Evolutionary conservation across 1,284 basidiomycete species (phyloP), one percentile per base, ranked within the genome.

Genomic region (Malassezia arunalokei): DNA sequence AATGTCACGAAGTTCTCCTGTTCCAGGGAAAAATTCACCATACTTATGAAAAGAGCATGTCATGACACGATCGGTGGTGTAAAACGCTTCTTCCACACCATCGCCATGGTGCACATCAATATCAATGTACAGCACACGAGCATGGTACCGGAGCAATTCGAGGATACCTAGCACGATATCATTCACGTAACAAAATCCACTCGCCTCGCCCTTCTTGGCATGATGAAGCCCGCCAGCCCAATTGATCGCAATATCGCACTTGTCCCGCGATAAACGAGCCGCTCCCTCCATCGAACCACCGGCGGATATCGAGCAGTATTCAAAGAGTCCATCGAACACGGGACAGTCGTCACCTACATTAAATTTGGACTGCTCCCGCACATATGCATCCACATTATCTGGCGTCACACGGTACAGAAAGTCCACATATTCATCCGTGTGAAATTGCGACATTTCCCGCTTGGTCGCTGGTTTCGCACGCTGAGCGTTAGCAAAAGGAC

Each of bases 281-380:
- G 94, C 92, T 42, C 92, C 91, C 86, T 99, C 91, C 91, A 98
- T 98, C 0, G 89, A 94, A 6, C 92, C 92, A 43, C 92, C 92
- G 14, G 92, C 94, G 3, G 90, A 95, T 66, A 98, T 98, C 6
- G 90, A 91, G 71, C 92, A 96, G 73, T 95, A 98, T 64, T 98
- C 92, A 72, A 96, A 96, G 45, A 98, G 76, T 0, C 92, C 92
- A 65, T 98, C 92, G 65, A 99, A 99, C 20, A 96, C 89, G 3
- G 92, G 92, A 73, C 92, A 96, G 74, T 99, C 92, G 67, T 99
- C 92, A 17, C 86, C 86, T 12, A 87, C 84, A 60, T 87, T 87
- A 92, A 90, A 96, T 77, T 95, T 96, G 63, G 90, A 85, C 75
- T 96, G 91, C 73, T 98, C 94, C 67, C 88, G 87, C 28, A 88